Conservation (phyloP, 164 flowering plant species). For the Chloranthus sessilifolius region DNA sequence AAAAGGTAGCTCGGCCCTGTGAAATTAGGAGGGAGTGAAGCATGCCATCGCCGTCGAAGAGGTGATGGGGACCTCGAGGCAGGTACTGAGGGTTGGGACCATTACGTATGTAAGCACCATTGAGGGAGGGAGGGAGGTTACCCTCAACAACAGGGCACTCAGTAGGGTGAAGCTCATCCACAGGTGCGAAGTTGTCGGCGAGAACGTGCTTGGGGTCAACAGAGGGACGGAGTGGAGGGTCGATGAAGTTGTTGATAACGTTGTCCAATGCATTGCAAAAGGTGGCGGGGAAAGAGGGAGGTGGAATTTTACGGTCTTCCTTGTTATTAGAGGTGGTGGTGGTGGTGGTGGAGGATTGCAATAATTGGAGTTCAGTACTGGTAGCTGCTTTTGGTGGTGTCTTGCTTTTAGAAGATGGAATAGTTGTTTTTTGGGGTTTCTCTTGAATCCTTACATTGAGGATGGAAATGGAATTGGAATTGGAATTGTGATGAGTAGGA, state of each 20-base stretch:
- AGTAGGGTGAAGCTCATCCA: slow-evolving; percentile 75
- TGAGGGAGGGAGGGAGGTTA: slow-evolving; percentile 49
- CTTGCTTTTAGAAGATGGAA: too few species aligned
- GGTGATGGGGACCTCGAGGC: slow-evolving; percentile 81
- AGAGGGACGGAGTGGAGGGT: slow-evolving; percentile 48
- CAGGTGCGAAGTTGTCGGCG: slow-evolving; percentile 73
- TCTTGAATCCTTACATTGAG: too few species aligned
- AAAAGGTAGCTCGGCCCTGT: slow-evolving; percentile 50
- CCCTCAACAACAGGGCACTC: slow-evolving; percentile 53
- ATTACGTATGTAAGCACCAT: slow-evolving; percentile 80
- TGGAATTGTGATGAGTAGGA: too few species aligned
- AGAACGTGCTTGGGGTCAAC: slow-evolving; percentile 55
- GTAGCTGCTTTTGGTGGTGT: too few species aligned
- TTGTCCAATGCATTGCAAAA: slow-evolving; percentile 47
- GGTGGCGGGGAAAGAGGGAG: slow-evolving; percentile 19
- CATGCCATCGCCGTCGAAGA: slow-evolving; percentile 94
- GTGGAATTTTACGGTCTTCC: too few species aligned
- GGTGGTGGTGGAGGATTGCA: slow-evolving; percentile 4
- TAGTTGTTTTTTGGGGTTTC: too few species aligned
- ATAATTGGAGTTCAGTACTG: too few species aligned
- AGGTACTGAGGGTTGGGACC: slow-evolving; percentile 83
- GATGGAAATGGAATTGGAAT: too few species aligned
- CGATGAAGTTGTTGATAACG: slow-evolving; percentile 57
- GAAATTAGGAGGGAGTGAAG: slow-evolving; percentile 60
- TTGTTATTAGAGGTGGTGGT: neutral